These are phyloP conservation scores for Earliella scabrosa DNA, from an alignment of 1,284 basidiomycete genomes.

Conservation along the genomic window DNA sequence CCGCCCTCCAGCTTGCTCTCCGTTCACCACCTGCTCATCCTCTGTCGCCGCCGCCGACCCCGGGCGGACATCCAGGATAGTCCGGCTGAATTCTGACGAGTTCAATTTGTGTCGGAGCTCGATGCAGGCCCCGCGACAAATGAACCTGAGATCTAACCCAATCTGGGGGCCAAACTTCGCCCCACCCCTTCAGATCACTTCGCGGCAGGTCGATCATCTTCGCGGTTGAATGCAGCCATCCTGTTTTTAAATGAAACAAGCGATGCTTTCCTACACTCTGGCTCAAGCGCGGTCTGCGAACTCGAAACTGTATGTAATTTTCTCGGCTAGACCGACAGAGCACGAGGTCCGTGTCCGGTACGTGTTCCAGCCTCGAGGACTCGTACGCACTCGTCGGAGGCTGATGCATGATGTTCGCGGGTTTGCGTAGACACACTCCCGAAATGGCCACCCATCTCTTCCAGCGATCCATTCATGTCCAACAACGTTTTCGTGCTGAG, in stretches of 20 bases:
- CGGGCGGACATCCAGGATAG: neutral
- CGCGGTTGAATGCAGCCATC: neutral
- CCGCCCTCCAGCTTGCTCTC: neutral
- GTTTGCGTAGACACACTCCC: neutral
- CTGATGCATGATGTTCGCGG: neutral
- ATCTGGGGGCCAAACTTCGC: slow-evolving; percentile 3
- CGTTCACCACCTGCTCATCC: neutral
- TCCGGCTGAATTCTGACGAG: neutral
- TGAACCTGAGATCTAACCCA: slow-evolving; percentile 6
- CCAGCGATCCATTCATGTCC: neutral
- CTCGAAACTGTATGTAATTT: slow-evolving; percentile 1
- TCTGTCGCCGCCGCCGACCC: neutral
- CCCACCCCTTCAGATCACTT: neutral
- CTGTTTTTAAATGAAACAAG: neutral
- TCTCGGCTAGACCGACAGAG: neutral
- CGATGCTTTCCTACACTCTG: neutral
- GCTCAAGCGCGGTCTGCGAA: neutral
- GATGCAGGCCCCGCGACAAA: neutral
- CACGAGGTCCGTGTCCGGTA: neutral
- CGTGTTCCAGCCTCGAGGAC: neutral
- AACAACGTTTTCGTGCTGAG: neutral
- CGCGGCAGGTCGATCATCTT: slow-evolving; percentile 5
- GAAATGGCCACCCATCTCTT: neutral
- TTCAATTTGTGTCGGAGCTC: too few species aligned
- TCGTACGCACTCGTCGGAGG: too few species aligned